Percentiles rank a stretch among this genome's conserved stretches.
Conservation (phyloP, 192 early-diverging fungal species). For the Linderina pennispora region DNA sequence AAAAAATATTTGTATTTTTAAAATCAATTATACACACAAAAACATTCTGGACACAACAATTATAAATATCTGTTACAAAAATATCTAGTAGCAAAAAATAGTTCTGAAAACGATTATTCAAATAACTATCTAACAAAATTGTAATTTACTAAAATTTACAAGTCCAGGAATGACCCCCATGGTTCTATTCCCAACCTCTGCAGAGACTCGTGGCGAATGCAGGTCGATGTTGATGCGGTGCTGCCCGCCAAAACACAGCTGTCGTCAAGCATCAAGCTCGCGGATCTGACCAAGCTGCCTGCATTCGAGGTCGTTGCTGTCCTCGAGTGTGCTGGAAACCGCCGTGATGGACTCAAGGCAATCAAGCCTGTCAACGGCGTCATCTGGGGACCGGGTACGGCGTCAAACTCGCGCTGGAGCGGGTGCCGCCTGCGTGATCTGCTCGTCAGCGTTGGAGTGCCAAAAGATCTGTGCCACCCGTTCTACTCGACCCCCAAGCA, state of each 20-base stretch:
- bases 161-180: no score
- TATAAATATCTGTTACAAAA: no score
- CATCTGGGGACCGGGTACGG: conserved; percentile 73
- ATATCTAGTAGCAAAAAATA: no score
- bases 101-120: no score
- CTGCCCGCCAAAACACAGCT: no score
- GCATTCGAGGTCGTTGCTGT: conserved; percentile 56
- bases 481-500: conserved; percentile 46
- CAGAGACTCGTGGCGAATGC: conserved; percentile 49
- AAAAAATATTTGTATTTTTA: no score
- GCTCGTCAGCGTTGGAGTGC: conserved; percentile 55
- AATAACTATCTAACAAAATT: no score
- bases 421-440: conserved; percentile 76
- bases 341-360: conserved; percentile 70
- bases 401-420: conserved; percentile 72
- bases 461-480: conserved; percentile 41
- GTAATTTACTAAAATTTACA: no score
- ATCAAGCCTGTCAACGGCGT: conserved; percentile 75
- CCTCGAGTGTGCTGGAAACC: conserved; percentile 83
- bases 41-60: no score
- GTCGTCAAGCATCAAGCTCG: conserved; percentile 43
- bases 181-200: conserved; percentile 79
- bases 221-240: no score
- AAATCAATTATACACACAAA: no score
- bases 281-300: conserved; percentile 51